These are phyloP conservation scores for Botrytis deweyae DNA, from an alignment of 2,329 filamentous ascomycete genomes.

Conservation along the genomic window DNA sequence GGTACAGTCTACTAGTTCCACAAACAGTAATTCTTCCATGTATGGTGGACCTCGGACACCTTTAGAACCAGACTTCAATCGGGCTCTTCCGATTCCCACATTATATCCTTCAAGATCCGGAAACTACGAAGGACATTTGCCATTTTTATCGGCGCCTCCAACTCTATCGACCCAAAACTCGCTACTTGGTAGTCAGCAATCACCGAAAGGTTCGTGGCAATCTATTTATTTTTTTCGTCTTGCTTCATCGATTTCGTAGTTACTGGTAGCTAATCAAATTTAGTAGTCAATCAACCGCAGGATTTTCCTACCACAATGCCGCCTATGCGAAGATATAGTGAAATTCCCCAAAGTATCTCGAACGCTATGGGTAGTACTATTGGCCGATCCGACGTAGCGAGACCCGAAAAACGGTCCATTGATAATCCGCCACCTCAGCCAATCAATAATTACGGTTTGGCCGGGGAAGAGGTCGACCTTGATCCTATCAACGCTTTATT, in stretches of 20 bases:
- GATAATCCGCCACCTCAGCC: constrained; percentile 27
- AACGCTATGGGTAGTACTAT: constrained; percentile 9
- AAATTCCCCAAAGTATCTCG: constrained; percentile 14
- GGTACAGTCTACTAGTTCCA: constrained; percentile 32
- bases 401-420: background rate
- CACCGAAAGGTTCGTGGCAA: constrained; percentile 34
- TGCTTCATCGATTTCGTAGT: background rate
- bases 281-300: constrained; percentile 26
- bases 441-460: constrained; percentile 29
- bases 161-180: constrained; percentile 36
- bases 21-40: constrained; percentile 32
- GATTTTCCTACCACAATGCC: constrained; percentile 33
- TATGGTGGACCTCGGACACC: constrained; percentile 37
- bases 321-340: constrained; percentile 32
- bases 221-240: background rate
- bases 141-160: constrained; percentile 32
- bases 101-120: constrained; percentile 34
- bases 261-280: constrained; percentile 20
- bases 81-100: constrained; percentile 34
- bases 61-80: constrained; percentile 36
- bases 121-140: constrained; percentile 35
- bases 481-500: constrained; percentile 61
- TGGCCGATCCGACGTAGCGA: background rate
- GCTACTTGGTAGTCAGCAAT: constrained; percentile 28
- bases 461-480: constrained; percentile 41